Base-by-base conservation (phyloP, 2,329 filamentous ascomycete species). In the Penicillium sp. region DNA sequence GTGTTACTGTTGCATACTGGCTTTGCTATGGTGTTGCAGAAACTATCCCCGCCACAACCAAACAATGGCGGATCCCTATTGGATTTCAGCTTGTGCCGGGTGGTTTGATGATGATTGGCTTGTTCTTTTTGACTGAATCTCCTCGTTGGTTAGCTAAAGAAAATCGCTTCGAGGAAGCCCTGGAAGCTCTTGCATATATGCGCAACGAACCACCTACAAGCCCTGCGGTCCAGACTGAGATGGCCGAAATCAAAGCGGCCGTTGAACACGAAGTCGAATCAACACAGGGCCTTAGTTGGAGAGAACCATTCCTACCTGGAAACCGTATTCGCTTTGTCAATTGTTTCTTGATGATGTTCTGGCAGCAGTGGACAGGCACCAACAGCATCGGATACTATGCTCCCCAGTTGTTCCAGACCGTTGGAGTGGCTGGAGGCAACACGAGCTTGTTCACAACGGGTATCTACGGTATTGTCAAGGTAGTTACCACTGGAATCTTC, bases 241-340 rank as follows among this genome's bases (percentile, higher is more conserved):
- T 95, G 44, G 84, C 88, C 33, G 91, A 96, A 77, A 90, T 96
- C 62, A 81, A 94, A 59, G 91, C 90, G 89, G 90, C 76, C 90
- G 93, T 72, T 91, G 96, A 80, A 81, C 87, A 67, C 68, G 83
- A 45, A 53, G 60, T 53, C 42, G 59, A 5, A 78, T 88, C 58
- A 86, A 88, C 57, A 86, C 88, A 59, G 75, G 80, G 65, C 78
- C 79, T 64, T 82, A 83, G 67, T 90, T 86, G 78, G 66, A 83
- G 82, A 67, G 95, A 90, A 55, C 78, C 74, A 64, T 72, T 77
- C 54, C 75, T 80, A 14, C 79, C 77, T 68, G 81, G 80, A 61
- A 78, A 78, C 58, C 61, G 89, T 50, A 86, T 87, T 66, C 84
- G 86, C 62, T 87, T 87, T 26, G 83, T 90, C 55, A 80, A 89